Conservation (phyloP, 306 rosid species). For the Acacia crassicarpa region DNA sequence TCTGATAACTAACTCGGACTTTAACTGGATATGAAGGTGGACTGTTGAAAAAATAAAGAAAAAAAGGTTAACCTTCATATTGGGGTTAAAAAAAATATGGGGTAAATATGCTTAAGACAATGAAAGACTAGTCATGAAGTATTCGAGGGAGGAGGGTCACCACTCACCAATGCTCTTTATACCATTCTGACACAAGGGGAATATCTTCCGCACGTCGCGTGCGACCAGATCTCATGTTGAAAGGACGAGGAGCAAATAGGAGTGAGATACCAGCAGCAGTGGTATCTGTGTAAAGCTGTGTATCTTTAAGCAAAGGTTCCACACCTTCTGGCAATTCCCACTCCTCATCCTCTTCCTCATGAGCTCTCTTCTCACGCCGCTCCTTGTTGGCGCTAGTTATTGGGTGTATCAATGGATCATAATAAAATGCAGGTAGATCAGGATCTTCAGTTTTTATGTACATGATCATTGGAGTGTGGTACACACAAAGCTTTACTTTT, state of each 20-base stretch:
- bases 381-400: slow-evolving; percentile 93
- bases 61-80: not conserved
- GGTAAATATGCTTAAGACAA: not conserved
- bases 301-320: slow-evolving; percentile 81
- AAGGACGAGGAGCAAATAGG: slow-evolving; percentile 97
- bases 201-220: slow-evolving; percentile 94
- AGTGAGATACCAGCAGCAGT: slow-evolving; percentile 96
- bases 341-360: slow-evolving; percentile 85
- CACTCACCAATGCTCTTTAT: slow-evolving; percentile 92
- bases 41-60: slow-evolving; percentile 45
- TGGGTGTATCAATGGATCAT: slow-evolving; percentile 98
- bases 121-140: not conserved
- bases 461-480: slow-evolving; percentile 98
- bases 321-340: slow-evolving; percentile 86
- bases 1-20: slow-evolving; percentile 97
- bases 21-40: slow-evolving; percentile 98
- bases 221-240: slow-evolving; percentile 99
- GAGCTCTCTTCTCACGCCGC: slow-evolving; percentile 75
- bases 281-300: slow-evolving; percentile 93
- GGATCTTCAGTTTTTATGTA: slow-evolving; percentile 98
- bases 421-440: slow-evolving; percentile 96
- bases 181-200: slow-evolving; percentile 99
- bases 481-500: slow-evolving; percentile 91
- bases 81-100: not conserved
- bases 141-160: not conserved